Base-by-base conservation (phyloP, 345 rosid species). In the Gossypium sturtianum region DNA sequence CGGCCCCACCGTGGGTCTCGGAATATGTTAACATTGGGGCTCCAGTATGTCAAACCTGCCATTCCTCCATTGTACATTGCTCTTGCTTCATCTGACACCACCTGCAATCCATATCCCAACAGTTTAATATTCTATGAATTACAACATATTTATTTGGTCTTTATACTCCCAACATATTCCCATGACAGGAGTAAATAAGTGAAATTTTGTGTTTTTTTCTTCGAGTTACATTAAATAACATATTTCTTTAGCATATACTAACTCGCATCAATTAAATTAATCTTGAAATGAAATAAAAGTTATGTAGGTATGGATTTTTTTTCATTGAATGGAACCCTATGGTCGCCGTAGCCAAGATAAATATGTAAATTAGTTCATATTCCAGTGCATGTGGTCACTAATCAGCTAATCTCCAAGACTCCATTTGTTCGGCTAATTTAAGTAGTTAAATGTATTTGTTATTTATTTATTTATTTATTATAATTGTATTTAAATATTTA, bases 1-100 rank as follows among this genome's bases (percentile, higher is more conserved):
- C 93, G 81, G 15, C 97, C 98, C 98, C 96, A 92, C 69, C 97
- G 80, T 0, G 98, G 98, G 78, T 94, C 98, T 22, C 98, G 79
- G 59, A 92, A 80, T 58, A 94, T 84, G 75, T 92, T 90, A 19
- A 92, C 93, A 64, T 89, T 89, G 19, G 97, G 97, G 53, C 95
- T 90, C 98, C 93, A 89, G 62, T 73, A 89, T 27, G 94, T 88
- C 74, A 94, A 70, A 16, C 94, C 93, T 1, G 91, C 91, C 68
- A 68, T 77, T 51, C 94, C 93, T 70, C 93, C 88, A 45, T 89
- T 89, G 78, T 89, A 88, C 96, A 88, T 89, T 51, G 95, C 93
- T 77, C 94, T 79, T 44, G 91, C 95, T 80, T 93, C 95, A 52
- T 89, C 92, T 1, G 93, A 92, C 52, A 89, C 97, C 71, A 89